Conservation (phyloP, 2,329 filamentous ascomycete species). For the Huntiella savannae region DNA sequence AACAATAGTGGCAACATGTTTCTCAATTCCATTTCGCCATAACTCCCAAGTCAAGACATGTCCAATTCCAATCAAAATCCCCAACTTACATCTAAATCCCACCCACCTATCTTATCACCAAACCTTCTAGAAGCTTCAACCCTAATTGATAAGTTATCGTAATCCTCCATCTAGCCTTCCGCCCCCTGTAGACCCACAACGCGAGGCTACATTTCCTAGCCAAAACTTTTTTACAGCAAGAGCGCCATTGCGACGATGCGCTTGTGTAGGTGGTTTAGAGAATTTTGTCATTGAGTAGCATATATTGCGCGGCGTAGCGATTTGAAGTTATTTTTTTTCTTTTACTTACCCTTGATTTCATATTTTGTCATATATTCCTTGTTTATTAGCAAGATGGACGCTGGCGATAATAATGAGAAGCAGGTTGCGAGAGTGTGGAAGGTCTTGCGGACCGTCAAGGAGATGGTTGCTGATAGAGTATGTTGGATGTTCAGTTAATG, state of each 20-base stretch:
- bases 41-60: too few species aligned
- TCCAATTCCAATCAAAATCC: too few species aligned
- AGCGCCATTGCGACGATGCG: too few species aligned
- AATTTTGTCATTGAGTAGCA: too few species aligned
- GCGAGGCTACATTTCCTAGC: constrained; percentile 4
- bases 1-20: too few species aligned
- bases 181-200: constrained; percentile 1
- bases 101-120: too few species aligned
- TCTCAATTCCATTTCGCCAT: too few species aligned
- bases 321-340: background rate
- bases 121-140: too few species aligned
- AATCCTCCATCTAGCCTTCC: background rate
- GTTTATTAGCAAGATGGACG: constrained; percentile 19
- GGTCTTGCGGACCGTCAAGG: constrained; percentile 78
- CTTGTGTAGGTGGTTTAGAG: too few species aligned
- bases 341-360: background rate
- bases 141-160: too few species aligned
- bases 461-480: constrained; percentile 88
- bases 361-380: background rate
- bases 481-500: constrained; percentile 16
- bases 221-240: constrained; percentile 8
- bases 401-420: constrained; percentile 23
- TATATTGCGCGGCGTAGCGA: too few species aligned
- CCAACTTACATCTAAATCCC: too few species aligned
- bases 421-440: constrained; percentile 63